These are phyloP conservation scores for Cyclaneusma minus DNA, from an alignment of 2,329 filamentous ascomycete genomes.

Conservation along the genomic window DNA sequence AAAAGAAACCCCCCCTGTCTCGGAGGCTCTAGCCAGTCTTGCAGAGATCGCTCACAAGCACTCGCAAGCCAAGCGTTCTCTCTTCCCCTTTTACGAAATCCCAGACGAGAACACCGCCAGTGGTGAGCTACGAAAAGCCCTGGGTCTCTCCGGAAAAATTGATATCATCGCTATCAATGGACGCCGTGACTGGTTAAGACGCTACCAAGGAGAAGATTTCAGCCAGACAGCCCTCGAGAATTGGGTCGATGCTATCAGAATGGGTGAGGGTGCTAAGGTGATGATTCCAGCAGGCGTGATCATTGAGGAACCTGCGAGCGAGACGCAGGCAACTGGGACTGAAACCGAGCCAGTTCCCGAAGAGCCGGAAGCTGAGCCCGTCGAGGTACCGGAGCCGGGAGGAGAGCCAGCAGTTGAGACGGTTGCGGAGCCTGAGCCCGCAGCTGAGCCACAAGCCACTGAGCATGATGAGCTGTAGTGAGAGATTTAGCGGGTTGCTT, in stretches of 20 bases:
- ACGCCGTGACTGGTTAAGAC: constrained; percentile 74
- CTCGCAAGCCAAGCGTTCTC: constrained; percentile 42
- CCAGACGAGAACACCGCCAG: constrained; percentile 44
- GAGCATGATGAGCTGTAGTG: constrained; percentile 7
- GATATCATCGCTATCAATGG: constrained; percentile 74
- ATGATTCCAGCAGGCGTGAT: constrained; percentile 52
- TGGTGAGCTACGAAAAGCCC: constrained; percentile 36
- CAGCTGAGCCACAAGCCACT: constrained; percentile 6
- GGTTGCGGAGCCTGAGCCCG: constrained; percentile 17
- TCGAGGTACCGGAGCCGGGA: constrained; percentile 20
- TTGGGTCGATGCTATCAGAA: constrained; percentile 83
- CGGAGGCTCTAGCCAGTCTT: constrained; percentile 45
- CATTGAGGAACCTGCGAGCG: constrained; percentile 20
- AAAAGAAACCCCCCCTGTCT: constrained; percentile 18
- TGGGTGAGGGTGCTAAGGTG: constrained; percentile 74
- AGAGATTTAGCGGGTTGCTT: too few species aligned
- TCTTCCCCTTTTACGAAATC: constrained; percentile 76
- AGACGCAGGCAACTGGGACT: too few species aligned
- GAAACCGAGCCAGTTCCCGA: constrained; percentile 7
- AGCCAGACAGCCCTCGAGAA: constrained; percentile 50
- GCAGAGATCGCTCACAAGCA: constrained; percentile 67
- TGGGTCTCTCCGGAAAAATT: constrained; percentile 45
- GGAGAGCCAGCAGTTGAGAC: constrained; percentile 27
- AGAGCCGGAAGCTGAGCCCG: constrained; percentile 14
- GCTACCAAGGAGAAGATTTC: constrained; percentile 39